Evolutionary conservation across 139 green algal species (phyloP).

Genomic region (Chlamydomonas incerta): DNA sequence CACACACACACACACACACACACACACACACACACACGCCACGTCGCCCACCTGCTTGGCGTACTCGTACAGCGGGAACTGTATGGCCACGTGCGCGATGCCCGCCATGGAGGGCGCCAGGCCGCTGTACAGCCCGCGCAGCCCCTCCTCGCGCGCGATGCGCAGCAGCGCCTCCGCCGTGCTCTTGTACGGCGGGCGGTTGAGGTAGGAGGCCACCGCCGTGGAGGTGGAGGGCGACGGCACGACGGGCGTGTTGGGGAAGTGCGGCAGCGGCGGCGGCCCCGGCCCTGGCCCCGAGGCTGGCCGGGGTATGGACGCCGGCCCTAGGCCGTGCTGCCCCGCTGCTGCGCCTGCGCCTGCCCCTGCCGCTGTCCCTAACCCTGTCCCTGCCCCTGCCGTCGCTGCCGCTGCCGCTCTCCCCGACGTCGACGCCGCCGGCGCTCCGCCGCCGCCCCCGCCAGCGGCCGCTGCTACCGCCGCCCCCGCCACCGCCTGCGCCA

Average conservation of each 20-base stretch:
- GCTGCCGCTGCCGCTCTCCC: not conserved
- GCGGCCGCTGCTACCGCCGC: constrained; percentile 89
- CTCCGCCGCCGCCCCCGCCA: not conserved
- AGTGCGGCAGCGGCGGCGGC: not conserved
- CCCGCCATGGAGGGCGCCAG: constrained; percentile 91
- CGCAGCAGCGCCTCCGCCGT: constrained; percentile 81
- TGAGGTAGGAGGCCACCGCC: constrained; percentile 5
- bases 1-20: too few species aligned
- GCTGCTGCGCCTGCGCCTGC: not conserved
- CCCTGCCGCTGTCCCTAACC: not conserved
- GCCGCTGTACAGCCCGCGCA: constrained; percentile 92
- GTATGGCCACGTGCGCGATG: constrained; percentile 94
- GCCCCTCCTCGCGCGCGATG: constrained; percentile 91
- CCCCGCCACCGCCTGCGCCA: constrained; percentile 73
- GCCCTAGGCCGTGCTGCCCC: too few species aligned
- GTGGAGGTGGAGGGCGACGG: too few species aligned
- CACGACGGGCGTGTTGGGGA: too few species aligned
- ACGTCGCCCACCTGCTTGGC: constrained; percentile 79
- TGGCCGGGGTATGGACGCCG: too few species aligned
- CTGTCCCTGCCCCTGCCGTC: not conserved
- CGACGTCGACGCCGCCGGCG: not conserved
- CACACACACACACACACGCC: not conserved
- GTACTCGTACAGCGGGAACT: constrained; percentile 97
- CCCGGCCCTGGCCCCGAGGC: too few species aligned
- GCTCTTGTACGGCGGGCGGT: constrained; percentile 69